phyloP scores from a whole-genome alignment of 2,329 filamentous ascomycete genomes.

The Talaromyces islandicus region DNA sequence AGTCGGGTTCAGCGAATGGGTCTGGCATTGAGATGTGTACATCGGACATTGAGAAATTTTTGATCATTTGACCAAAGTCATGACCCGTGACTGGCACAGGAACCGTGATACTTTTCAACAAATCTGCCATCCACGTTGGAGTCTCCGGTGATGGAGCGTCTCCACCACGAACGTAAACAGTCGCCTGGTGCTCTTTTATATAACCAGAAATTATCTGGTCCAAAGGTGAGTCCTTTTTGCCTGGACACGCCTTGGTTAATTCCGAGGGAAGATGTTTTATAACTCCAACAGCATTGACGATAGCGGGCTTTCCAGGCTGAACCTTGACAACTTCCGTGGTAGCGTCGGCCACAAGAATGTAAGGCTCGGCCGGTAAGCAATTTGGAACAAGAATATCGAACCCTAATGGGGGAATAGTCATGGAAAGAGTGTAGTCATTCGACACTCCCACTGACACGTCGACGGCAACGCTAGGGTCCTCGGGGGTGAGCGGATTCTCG shows the following conservation, averaged over 20 bases:
- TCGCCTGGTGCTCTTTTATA: constrained; percentile 71
- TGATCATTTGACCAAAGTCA: constrained; percentile 74
- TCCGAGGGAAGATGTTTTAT: constrained; percentile 68
- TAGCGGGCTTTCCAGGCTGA: constrained; percentile 60
- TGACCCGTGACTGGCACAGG: constrained; percentile 79
- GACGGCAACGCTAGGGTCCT: constrained; percentile 64
- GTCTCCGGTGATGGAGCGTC: constrained; percentile 60
- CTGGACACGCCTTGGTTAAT: constrained; percentile 68
- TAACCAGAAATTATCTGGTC: constrained; percentile 77
- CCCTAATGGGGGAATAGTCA: constrained; percentile 70
- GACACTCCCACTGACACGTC: constrained; percentile 67
- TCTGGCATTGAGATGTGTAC: constrained; percentile 82
- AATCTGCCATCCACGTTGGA: constrained; percentile 74
- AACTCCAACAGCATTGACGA: constrained; percentile 63
- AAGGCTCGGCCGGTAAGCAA: constrained; percentile 64
- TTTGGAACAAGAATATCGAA: constrained; percentile 83
- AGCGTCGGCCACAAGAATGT: constrained; percentile 74
- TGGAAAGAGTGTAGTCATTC: constrained; percentile 72
- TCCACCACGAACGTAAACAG: constrained; percentile 76
- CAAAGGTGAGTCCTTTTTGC: constrained; percentile 72
- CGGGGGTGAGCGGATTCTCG: constrained; percentile 54
- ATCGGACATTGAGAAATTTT: constrained; percentile 78
- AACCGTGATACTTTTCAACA: constrained; percentile 75
- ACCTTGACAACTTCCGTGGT: constrained; percentile 63
- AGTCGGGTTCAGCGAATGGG: constrained; percentile 67